Percentiles rank a stretch among this genome's conserved stretches.
Conservation (phyloP, 2,329 filamentous ascomycete species). For the Fusarium chuoi region DNA sequence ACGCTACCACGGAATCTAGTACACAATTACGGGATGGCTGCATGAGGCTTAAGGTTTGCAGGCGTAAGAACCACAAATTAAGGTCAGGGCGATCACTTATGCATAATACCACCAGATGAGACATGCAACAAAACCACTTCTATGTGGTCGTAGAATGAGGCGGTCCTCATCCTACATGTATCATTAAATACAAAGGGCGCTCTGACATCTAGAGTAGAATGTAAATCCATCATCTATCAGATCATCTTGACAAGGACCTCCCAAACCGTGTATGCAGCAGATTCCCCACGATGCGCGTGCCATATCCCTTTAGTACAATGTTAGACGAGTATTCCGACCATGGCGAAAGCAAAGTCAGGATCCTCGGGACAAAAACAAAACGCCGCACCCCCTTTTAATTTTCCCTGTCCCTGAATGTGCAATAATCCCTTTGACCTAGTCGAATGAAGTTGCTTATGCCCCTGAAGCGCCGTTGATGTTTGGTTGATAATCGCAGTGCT, state of each 20-base stretch:
- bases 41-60: slow-evolving; percentile 5
- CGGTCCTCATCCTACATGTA: slow-evolving; percentile 28
- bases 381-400: slow-evolving; percentile 40
- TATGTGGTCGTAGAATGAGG: slow-evolving; percentile 26
- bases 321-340: slow-evolving; percentile 18
- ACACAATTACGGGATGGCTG: neutral
- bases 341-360: slow-evolving; percentile 4
- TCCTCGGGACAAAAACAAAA: slow-evolving; percentile 40
- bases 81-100: neutral
- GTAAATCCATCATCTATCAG: slow-evolving; percentile 36
- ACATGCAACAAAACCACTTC: slow-evolving; percentile 4
- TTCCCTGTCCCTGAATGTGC: slow-evolving; percentile 21
- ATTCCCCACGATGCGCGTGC: slow-evolving; percentile 27
- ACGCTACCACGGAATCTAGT: slow-evolving; percentile 4
- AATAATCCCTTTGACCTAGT: slow-evolving; percentile 26
- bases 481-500: slow-evolving; percentile 13
- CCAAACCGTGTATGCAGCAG: slow-evolving; percentile 15
- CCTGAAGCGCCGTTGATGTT: slow-evolving; percentile 21
- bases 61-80: neutral
- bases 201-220: slow-evolving; percentile 18
- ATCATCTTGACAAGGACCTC: slow-evolving; percentile 31
- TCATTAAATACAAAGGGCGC: slow-evolving; percentile 36
- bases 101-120: neutral
- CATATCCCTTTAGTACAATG: slow-evolving; percentile 19
- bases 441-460: slow-evolving; percentile 34